Base-by-base conservation (phyloP, 768 basidiomycete genomes). In the Termitomyces sp. region DNA sequence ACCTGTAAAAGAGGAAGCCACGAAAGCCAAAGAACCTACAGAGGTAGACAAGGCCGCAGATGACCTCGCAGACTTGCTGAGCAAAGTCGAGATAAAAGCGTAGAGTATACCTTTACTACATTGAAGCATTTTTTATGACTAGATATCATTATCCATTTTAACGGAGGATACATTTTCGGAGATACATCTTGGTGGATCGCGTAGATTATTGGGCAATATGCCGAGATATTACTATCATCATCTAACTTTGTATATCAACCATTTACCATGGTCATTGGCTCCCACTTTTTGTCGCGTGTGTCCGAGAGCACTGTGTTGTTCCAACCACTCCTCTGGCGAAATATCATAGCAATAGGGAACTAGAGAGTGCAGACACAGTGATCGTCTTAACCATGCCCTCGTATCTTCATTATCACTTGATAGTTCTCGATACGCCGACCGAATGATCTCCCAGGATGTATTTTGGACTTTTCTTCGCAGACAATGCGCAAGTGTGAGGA, bases 341-440 rank as follows among this genome's bases (percentile, higher is more conserved):
- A 75, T 63, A 40, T 65, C 68, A 5, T 59, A 67, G 15, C 67
- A 57, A n/a, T 68, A 68, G 2, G 72, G 69, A 15, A 72, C 68
- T 50, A 76, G 67, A 48, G 71, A 74, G 9, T 75, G 71, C 56
- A 87, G 72, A 59, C 76, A 80, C 25, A 91, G 65, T n/a, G 76
- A 77, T 29, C 76, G 77, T 5, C 69, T 66, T 46, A 87, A 69
- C 86, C 86, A 88, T 10, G 57, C 57, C 47, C 72, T 74, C 8
- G 79, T 81, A 37, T 76, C 74, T 37, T 72, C 71, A 29, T 73
- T 69, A 61, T 75, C 74, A 62, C 77, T 81, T 36, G 74, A 73
- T 17, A 90, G 59, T 66, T 91, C 89, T 49, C 87, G 78, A 69
- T 91, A 91, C 0, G 83, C 83, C 25, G 80, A 75, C 36, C 87